Conservation (phyloP, 768 basidiomycete species). For the Kockovaella imperatae region DNA sequence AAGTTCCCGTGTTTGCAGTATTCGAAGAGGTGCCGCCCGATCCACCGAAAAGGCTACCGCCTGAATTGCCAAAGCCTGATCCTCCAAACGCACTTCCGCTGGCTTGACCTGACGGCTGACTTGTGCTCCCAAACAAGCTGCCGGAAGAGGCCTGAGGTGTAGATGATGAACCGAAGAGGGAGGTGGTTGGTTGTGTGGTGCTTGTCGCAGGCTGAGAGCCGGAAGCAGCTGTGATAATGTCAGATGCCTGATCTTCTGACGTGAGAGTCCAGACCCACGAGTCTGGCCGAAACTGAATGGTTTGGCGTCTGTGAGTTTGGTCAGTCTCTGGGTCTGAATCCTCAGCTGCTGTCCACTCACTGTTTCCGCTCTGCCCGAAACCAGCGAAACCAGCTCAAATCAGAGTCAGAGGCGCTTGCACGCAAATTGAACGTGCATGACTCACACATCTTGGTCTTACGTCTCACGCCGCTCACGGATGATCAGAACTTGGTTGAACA, state of each 20-base stretch:
- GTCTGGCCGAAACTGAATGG: constrained; percentile 21
- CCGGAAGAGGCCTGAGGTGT: constrained; percentile 7
- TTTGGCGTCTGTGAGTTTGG: neutral
- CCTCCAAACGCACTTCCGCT: constrained; percentile 7
- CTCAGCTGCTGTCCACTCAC: neutral
- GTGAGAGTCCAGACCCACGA: constrained; percentile 7
- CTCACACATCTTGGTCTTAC: constrained; percentile 15
- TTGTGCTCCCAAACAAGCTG: neutral
- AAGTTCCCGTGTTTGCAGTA: constrained; percentile 1
- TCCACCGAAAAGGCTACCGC: constrained; percentile 12
- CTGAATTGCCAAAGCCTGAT: constrained; percentile 2
- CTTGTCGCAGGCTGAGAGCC: constrained; percentile 6
- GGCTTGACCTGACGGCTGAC: neutral
- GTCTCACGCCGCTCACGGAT: neutral
- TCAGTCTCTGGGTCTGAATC: neutral
- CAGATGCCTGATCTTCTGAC: constrained; percentile 1
- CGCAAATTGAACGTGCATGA: neutral
- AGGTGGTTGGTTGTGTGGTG: neutral
- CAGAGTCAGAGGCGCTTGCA: neutral
- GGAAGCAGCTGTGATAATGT: neutral
- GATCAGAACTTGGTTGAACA: too few species aligned
- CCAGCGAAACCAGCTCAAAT: constrained; percentile 30
- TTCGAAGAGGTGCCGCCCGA: neutral
- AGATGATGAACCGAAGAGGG: constrained; percentile 12
- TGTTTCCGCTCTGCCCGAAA: constrained; percentile 31